phyloP scores from a whole-genome alignment of 2,329 filamentous ascomycete genomes.

The Aureobasidium zeae region DNA sequence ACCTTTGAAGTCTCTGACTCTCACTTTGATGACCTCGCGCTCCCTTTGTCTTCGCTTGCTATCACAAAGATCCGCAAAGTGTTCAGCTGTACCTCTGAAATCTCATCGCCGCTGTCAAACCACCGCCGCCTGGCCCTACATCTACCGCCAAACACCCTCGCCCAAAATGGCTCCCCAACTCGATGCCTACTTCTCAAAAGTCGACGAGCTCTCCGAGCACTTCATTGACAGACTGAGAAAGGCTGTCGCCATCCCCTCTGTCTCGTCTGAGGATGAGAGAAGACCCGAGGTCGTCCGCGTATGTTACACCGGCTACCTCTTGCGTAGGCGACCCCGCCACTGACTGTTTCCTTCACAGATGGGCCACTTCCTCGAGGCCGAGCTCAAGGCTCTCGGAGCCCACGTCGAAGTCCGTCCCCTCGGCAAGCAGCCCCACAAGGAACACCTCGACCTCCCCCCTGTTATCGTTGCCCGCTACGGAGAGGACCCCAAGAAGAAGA shows the following conservation, averaged over 20 bases:
- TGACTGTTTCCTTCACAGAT: slow-evolving; percentile 45
- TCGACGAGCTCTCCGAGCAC: slow-evolving; percentile 65
- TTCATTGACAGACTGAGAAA: slow-evolving; percentile 87
- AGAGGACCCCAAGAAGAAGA: slow-evolving; percentile 83
- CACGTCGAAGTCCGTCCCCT: slow-evolving; percentile 77
- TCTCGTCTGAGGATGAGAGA: slow-evolving; percentile 83
- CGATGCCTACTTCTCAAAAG: slow-evolving; percentile 86
- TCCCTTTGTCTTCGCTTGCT: too few relatives aligned
- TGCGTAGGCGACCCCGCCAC: background rate
- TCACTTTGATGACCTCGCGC: too few relatives aligned
- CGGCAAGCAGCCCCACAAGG: slow-evolving; percentile 85
- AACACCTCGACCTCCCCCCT: slow-evolving; percentile 82
- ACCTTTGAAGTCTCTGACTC: too few relatives aligned
- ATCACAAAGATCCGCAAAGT: too few relatives aligned
- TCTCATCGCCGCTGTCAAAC: slow-evolving; percentile 3
- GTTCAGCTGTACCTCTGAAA: background rate
- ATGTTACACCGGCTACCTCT: slow-evolving; percentile 20
- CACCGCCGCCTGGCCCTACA: slow-evolving; percentile 22
- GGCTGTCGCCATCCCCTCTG: slow-evolving; percentile 91
- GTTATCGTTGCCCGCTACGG: slow-evolving; percentile 90
- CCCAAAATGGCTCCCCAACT: slow-evolving; percentile 74
- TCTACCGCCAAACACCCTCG: slow-evolving; percentile 32
- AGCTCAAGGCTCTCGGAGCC: slow-evolving; percentile 77
- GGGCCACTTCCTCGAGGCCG: slow-evolving; percentile 78
- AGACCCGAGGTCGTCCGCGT: slow-evolving; percentile 82